Base-by-base conservation (phyloP, 1,284 basidiomycete species). In the Vanrija sp. region DNA sequence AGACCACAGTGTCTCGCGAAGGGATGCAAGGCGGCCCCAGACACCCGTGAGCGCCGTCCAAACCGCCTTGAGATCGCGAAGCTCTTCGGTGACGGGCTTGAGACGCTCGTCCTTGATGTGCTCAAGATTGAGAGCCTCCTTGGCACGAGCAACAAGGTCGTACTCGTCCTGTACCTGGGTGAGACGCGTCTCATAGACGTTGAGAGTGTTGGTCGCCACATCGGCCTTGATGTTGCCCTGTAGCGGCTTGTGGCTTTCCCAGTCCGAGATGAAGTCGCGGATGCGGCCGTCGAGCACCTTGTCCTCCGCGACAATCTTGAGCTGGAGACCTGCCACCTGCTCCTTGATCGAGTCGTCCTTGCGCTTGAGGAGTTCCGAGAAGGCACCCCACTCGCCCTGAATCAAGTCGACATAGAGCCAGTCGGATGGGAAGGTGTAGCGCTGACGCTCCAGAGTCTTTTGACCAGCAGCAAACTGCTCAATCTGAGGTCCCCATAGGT, bases 291-390 rank as follows among this genome's bases (percentile, higher is more conserved):
- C 90, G 3, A 97, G 85, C 54, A 97, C 93, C 80, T 95, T 96
- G 80, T 98, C 96, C 74, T 99, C 93, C 3, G 95, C 94, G n/a
- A 95, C 90, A 72, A 98, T 96, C 83, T 98, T 98, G 66, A 97
- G 82, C 77, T 98, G 95, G 19, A 98, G 81, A 3, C 94, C 94
- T 57, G 92, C 94, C 40, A 72, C 58, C 76, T 98, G 96, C 76
- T 98, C 95, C 79, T 97, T 92, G 69, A 99, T 98, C 25, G 90
- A 90, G 69, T 95, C 92, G 67, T 94, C 96, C 85, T 98, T 98
- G 68, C 95, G 83, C 79, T 91, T 93, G 73, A 98, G 81, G 59
- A 98, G 96, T 78, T 98, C 95, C 62, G 93, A 93, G 79, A 96
- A 97, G 19, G 95, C 93, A 69, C 90, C 91, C 94, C 94, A 98